These are phyloP conservation scores for Tuber brumale DNA, from an alignment of 495 filamentous ascomycete species.

Conservation along the genomic window DNA sequence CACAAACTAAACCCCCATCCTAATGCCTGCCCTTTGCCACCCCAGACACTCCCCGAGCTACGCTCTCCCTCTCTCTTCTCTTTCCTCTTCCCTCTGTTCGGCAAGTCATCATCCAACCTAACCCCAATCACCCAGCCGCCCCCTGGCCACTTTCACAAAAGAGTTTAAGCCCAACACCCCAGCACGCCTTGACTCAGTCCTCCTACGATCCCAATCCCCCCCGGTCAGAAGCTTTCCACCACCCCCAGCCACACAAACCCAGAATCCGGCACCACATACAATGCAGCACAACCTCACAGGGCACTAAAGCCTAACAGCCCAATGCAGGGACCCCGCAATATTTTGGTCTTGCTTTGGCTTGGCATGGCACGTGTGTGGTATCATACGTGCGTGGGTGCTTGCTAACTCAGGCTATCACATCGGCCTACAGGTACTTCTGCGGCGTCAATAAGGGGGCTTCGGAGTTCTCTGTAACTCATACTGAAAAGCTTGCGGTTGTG, in stretches of 20 bases:
- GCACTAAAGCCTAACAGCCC: background rate
- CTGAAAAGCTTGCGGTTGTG: background rate
- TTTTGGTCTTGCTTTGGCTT: background rate
- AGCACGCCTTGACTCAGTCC: background rate
- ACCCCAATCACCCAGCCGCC: background rate
- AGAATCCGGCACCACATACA: background rate
- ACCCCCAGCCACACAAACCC: background rate
- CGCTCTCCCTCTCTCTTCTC: background rate
- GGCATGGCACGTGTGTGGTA: background rate
- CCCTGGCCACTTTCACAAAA: background rate
- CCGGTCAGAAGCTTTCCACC: background rate
- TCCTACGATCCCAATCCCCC: background rate
- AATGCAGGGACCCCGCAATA: background rate
- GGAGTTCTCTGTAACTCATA: too few relatives aligned
- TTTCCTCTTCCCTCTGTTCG: background rate
- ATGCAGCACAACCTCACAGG: background rate
- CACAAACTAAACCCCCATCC: background rate
- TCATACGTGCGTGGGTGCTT: background rate
- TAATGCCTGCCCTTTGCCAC: background rate
- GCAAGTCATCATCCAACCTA: background rate
- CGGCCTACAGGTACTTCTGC: background rate
- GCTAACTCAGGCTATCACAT: background rate
- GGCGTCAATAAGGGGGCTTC: background rate
- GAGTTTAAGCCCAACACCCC: background rate
- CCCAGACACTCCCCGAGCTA: background rate